Conservation (phyloP, 2,329 filamentous ascomycete species). For the Xylariaceae sp. region DNA sequence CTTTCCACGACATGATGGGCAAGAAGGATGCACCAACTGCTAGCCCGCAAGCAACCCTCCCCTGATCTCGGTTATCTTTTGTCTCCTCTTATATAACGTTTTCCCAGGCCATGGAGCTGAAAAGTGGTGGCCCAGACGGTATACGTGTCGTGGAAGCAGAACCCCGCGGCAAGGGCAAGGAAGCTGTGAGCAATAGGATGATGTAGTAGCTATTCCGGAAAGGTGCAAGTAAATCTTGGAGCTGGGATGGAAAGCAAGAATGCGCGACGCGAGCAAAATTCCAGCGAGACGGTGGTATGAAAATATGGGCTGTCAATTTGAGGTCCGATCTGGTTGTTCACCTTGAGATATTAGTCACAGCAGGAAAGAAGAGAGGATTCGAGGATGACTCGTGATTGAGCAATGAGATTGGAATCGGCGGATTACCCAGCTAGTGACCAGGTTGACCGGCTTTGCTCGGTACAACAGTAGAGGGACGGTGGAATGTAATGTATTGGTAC, state of each 20-base stretch:
- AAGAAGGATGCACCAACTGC: constrained; percentile 17
- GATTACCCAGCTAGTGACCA: neutral
- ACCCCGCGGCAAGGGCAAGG: constrained; percentile 22
- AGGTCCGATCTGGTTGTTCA: no score
- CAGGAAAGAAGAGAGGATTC: constrained; percentile 5
- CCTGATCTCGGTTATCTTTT: no score
- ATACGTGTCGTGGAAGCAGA: constrained; percentile 6
- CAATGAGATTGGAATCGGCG: constrained; percentile 9
- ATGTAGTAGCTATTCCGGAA: constrained; percentile 2
- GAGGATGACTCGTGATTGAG: constrained; percentile 19
- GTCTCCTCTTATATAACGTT: no score
- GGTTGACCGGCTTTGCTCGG: neutral
- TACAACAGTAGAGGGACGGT: neutral
- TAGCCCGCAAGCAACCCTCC: constrained; percentile 10
- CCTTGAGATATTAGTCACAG: constrained; percentile 1
- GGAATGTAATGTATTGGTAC: no score
- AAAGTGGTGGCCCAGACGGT: constrained; percentile 1
- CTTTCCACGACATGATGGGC: constrained; percentile 84
- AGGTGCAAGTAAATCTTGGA: no score
- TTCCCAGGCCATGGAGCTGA: constrained; percentile 12
- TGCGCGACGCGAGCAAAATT: neutral
- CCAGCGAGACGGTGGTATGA: neutral
- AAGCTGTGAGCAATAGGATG: constrained; percentile 10
- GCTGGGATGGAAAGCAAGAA: neutral
- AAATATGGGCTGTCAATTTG: constrained; percentile 4